phyloP scores from a whole-genome alignment of 2,329 filamentous ascomycete species.

The Macrophomina pseudophaseolina region DNA sequence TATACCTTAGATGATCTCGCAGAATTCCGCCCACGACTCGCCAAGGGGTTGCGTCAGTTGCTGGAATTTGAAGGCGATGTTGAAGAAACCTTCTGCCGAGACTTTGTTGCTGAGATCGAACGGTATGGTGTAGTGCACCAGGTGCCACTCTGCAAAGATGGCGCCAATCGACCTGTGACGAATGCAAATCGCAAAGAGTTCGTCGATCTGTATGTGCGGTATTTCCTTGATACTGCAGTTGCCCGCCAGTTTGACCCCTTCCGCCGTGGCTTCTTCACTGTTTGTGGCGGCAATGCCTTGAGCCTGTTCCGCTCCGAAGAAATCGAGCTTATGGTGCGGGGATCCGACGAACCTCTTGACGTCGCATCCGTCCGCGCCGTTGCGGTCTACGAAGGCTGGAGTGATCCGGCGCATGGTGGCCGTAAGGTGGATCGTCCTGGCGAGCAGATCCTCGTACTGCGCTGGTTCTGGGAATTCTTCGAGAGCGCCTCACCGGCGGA shows the following conservation, averaged over 20 bases:
- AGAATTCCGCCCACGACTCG: slow-evolving; percentile 78
- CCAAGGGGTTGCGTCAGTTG: slow-evolving; percentile 74
- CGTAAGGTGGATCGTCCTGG: slow-evolving; percentile 38
- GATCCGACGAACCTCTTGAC: slow-evolving; percentile 83
- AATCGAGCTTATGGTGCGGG: slow-evolving; percentile 84
- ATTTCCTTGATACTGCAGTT: slow-evolving; percentile 78
- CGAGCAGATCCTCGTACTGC: slow-evolving; percentile 59
- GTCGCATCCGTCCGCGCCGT: slow-evolving; percentile 76
- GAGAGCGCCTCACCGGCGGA: slow-evolving; percentile 66
- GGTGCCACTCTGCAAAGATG: slow-evolving; percentile 74
- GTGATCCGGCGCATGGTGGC: slow-evolving; percentile 34
- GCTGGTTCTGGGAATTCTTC: slow-evolving; percentile 91
- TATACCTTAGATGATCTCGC: slow-evolving; percentile 77
- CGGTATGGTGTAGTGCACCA: slow-evolving; percentile 72
- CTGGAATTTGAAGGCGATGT: slow-evolving; percentile 86
- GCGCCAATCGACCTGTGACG: slow-evolving; percentile 49
- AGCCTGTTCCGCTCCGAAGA: slow-evolving; percentile 89
- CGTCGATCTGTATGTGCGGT: slow-evolving; percentile 81
- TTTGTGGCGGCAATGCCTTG: slow-evolving; percentile 86
- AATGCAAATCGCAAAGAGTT: slow-evolving; percentile 84
- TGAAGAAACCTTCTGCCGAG: slow-evolving; percentile 76
- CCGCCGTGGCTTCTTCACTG: slow-evolving; percentile 90
- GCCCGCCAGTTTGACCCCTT: slow-evolving; percentile 89
- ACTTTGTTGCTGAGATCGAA: slow-evolving; percentile 79
- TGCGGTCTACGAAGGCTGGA: slow-evolving; percentile 84